Percentiles rank a stretch among this genome's conserved stretches.
Evolutionary conservation across 164 flowering plant species (phyloP).

Genomic region (Warburgia ugandensis): DNA sequence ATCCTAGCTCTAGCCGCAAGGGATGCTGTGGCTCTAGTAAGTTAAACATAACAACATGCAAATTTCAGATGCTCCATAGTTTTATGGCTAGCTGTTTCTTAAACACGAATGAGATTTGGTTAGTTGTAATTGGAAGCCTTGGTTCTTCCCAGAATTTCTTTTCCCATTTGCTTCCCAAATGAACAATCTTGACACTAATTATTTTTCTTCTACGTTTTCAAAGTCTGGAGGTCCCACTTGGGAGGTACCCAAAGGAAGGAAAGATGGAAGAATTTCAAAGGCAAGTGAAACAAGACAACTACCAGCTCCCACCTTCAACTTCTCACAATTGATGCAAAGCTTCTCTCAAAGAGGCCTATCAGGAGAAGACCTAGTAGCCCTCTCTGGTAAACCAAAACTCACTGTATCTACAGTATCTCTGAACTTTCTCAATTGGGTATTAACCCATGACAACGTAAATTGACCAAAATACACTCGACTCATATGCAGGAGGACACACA

Average conservation of each 20-base stretch:
- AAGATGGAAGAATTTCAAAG: constrained; percentile 72
- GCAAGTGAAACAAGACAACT: constrained; percentile 57
- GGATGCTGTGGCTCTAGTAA: constrained; percentile 67
- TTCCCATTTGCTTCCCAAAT: too few relatives aligned
- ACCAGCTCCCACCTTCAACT: constrained; percentile 73
- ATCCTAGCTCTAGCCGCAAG: constrained; percentile 75
- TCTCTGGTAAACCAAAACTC: constrained; percentile 69
- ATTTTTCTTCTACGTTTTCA: neutral
- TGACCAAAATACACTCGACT: too few relatives aligned
- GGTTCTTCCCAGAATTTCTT: too few relatives aligned
- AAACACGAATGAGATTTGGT: too few relatives aligned
- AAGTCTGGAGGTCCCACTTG: constrained; percentile 84
- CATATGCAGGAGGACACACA: constrained; percentile 65
- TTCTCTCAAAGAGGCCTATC: constrained; percentile 78
- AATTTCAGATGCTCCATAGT: too few relatives aligned
- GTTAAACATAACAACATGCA: neutral
- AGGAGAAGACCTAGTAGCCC: constrained; percentile 61
- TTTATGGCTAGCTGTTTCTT: too few relatives aligned
- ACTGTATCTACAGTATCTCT: too few relatives aligned
- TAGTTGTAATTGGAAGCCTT: too few relatives aligned
- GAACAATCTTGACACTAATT: too few relatives aligned
- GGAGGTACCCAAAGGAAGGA: constrained; percentile 80
- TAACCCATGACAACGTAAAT: too few relatives aligned
- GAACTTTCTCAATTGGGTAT: too few relatives aligned
- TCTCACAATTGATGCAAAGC: constrained; percentile 69